Evolutionary conservation across 2,329 filamentous ascomycete genomes (phyloP).

Genomic region (Diaporthe aspalathi): DNA sequence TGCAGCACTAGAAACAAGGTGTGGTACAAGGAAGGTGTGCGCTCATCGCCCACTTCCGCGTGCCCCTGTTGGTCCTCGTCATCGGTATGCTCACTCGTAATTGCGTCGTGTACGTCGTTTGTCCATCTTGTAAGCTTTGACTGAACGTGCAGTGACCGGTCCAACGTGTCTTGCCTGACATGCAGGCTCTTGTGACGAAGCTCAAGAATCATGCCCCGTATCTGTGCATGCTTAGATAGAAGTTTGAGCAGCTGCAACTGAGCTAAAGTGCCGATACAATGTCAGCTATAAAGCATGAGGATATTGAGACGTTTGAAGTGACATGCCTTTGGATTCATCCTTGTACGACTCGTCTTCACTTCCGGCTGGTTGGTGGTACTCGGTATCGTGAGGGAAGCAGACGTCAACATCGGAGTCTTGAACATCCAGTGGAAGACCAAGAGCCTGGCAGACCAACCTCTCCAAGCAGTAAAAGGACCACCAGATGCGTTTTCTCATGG

Average conservation of each 20-base stretch:
- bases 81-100: slow-evolving; percentile 25
- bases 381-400: slow-evolving; percentile 50
- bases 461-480: slow-evolving; percentile 69
- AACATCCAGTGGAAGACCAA: slow-evolving; percentile 66
- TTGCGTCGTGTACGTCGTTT: slow-evolving; percentile 39
- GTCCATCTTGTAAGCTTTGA: slow-evolving; percentile 39
- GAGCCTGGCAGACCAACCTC: slow-evolving; percentile 65
- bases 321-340: slow-evolving; percentile 8
- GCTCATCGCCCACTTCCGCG: not conserved
- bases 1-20: slow-evolving; percentile 38
- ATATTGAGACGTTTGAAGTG: not conserved
- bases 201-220: slow-evolving; percentile 41
- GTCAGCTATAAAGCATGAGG: not conserved
- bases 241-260: slow-evolving; percentile 39
- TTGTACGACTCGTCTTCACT: not conserved
- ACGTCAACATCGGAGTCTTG: slow-evolving; percentile 69
- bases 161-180: slow-evolving; percentile 38
- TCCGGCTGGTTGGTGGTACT: slow-evolving; percentile 11
- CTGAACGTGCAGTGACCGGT: slow-evolving; percentile 39
- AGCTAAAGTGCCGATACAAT: not conserved
- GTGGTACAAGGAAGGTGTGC: slow-evolving; percentile 17
- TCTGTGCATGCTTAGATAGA: slow-evolving; percentile 40
- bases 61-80: slow-evolving; percentile 16
- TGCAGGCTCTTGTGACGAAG: slow-evolving; percentile 41
- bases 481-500: slow-evolving; percentile 64